Percentiles rank a stretch among this genome's conserved stretches.
phyloP scores from a whole-genome alignment of 1,284 basidiomycete genomes.

The Cutaneotrichosporon curvatum region DNA sequence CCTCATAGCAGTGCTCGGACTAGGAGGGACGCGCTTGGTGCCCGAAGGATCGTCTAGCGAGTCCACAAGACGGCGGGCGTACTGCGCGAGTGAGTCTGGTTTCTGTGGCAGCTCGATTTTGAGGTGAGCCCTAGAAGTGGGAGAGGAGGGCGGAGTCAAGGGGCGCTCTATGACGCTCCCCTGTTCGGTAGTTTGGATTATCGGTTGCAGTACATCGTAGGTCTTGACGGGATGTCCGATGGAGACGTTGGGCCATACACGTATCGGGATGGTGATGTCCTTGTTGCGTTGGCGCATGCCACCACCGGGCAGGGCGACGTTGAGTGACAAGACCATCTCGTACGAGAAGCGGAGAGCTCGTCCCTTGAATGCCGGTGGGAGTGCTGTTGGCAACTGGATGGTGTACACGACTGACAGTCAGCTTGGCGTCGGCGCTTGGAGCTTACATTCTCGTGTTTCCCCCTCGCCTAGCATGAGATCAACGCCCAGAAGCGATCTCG shows the following conservation, averaged over 20 bases:
- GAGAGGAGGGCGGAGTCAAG: neutral
- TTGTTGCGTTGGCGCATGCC: constrained; percentile 31
- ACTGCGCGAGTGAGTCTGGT: constrained; percentile 21
- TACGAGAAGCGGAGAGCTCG: constrained; percentile 79
- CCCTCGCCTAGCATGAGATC: constrained; percentile 39
- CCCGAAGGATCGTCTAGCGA: constrained; percentile 10
- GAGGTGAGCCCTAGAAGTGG: neutral
- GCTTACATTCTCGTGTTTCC: constrained; percentile 40
- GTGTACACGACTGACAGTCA: constrained; percentile 64
- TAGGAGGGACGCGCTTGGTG: constrained; percentile 7
- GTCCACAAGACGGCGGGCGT: constrained; percentile 33
- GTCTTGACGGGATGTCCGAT: constrained; percentile 23
- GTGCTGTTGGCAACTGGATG: constrained; percentile 62
- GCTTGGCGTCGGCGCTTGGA: rapidly evolving
- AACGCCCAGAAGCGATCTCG: constrained; percentile 39
- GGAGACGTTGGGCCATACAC: constrained; percentile 41
- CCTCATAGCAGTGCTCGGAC: neutral
- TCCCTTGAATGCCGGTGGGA: constrained; percentile 86
- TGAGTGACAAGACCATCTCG: constrained; percentile 67
- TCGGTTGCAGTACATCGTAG: constrained; percentile 41
- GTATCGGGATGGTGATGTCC: constrained; percentile 36
- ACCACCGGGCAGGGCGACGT: constrained; percentile 29
- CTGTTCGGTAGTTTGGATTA: constrained; percentile 45
- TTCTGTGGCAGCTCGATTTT: constrained; percentile 6
- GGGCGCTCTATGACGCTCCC: constrained; percentile 20